Evolutionary conservation across 176 grass and related monocot genomes (phyloP).

Genomic region (Carex parvula): DNA sequence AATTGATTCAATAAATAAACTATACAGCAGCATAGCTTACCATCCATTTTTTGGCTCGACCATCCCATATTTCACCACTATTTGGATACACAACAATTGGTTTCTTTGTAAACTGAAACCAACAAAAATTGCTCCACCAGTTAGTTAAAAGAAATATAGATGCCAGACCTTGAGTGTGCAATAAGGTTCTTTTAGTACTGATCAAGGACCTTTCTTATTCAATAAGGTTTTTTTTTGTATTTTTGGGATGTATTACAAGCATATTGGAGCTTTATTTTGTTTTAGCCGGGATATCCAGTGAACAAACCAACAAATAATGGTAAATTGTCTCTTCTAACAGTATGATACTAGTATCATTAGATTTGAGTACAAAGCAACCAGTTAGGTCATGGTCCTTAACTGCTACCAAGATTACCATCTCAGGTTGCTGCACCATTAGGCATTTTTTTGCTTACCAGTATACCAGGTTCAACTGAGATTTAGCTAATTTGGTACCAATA

Average conservation of each 20-base stretch:
- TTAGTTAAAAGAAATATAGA: neutral
- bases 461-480: neutral
- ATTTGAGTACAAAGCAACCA: neutral
- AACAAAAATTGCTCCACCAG: neutral
- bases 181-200: neutral
- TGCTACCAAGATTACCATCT: neutral
- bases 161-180: neutral
- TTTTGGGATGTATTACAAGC: neutral
- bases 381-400: neutral
- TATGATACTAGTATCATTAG: neutral
- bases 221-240: neutral
- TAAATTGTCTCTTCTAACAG: neutral
- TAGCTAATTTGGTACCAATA: neutral
- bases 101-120: conserved; percentile 60
- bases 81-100: conserved; percentile 75
- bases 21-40: conserved; percentile 35
- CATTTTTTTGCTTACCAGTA: neutral
- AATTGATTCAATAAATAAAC: neutral
- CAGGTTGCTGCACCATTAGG: neutral
- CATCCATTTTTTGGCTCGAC: conserved; percentile 69
- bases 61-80: conserved; percentile 80
- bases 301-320: neutral
- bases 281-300: neutral
- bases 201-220: neutral
- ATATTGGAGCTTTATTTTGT: neutral